Percentiles rank a stretch among this genome's conserved stretches.
These are phyloP conservation scores for Stephania yunnanensis DNA, from an alignment of 164 flowering plant species.

Conservation along the genomic window DNA sequence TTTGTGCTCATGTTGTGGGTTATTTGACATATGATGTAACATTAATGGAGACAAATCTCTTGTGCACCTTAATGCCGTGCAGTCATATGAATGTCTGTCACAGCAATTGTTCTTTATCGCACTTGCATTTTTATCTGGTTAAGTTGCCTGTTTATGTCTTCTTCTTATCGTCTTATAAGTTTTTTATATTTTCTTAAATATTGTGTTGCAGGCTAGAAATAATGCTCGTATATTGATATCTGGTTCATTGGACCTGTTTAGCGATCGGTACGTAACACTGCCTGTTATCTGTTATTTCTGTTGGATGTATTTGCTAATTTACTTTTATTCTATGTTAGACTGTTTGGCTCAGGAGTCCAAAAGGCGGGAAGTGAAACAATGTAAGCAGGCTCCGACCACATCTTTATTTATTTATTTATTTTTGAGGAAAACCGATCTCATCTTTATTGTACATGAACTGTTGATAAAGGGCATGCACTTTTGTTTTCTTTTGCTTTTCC, in stretches of 20 bases:
- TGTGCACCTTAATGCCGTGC: not conserved
- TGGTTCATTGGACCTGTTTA: constrained; percentile 78
- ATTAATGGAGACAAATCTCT: not conserved
- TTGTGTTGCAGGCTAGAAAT: constrained; percentile 73
- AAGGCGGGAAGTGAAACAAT: constrained; percentile 66
- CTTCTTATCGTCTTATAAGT: not conserved
- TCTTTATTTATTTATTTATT: not conserved
- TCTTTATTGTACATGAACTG: not conserved
- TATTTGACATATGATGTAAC: not conserved
- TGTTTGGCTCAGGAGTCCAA: constrained; percentile 68
- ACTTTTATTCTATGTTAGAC: constrained; percentile 33
- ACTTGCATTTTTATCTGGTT: not conserved
- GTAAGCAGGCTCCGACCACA: constrained; percentile 31
- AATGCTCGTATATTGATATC: constrained; percentile 85
- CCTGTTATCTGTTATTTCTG: not conserved
- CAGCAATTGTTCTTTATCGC: not conserved
- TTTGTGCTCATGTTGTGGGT: not conserved
- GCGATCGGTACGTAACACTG: constrained; percentile 54
- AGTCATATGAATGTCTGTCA: not conserved
- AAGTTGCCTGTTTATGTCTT: not conserved
- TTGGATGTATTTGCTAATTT: constrained; percentile 1
- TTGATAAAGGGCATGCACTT: not conserved
- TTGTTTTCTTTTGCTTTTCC: not conserved
- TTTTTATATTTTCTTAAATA: not conserved
- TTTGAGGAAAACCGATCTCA: not conserved